Base-by-base conservation (phyloP, 2,329 filamentous ascomycete species). In the Nemania sp. region DNA sequence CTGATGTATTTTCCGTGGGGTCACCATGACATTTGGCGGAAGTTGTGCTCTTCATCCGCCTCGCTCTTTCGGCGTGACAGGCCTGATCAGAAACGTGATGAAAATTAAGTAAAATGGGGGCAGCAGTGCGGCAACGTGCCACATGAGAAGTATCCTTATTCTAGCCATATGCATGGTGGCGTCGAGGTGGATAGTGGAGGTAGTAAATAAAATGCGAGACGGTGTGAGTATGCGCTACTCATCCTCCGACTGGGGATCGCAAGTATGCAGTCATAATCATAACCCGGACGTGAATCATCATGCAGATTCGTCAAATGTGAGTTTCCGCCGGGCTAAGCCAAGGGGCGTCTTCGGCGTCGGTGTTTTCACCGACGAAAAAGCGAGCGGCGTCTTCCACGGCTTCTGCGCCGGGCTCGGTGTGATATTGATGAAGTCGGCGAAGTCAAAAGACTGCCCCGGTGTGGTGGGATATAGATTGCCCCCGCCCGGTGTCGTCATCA, bases 371-470 rank as follows among this genome's bases (percentile, higher is more conserved):
- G 75, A 70, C 17, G 78, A 73, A 32, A 81, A 80, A 29, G 85
- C 82, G 11, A 86, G 75, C 11, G 92, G 92, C 0, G 92, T 96
- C 74, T 90, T 91, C 90, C 92, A 97, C 10, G 88, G 84, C 68
- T 87, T 91, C 78, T 97, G 95, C 25, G 92, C 95, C 18, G 95
- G 95, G 72, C 92, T 97, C 0, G 95, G 95, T 6, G 95, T 97
- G 74, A 98, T 94, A 77, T 98, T 97, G 73, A 98, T 89, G 77
- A 97, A 99, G 73, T 99, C 95, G 54, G 92, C 87, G 78, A 98
- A 96, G 78, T 98, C 96, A 76, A 98, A 96, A 49, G 76, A 79
- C 72, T 93, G 90, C 15, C 89, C 89, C 0, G 94, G 94, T 0
- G 94, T 98, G 65, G 86, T 87, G 53, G 90, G 86, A 70, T 87